Evolutionary conservation across 805 yeast species (phyloP).

Genomic region (Metschnikowia colocasiae): DNA sequence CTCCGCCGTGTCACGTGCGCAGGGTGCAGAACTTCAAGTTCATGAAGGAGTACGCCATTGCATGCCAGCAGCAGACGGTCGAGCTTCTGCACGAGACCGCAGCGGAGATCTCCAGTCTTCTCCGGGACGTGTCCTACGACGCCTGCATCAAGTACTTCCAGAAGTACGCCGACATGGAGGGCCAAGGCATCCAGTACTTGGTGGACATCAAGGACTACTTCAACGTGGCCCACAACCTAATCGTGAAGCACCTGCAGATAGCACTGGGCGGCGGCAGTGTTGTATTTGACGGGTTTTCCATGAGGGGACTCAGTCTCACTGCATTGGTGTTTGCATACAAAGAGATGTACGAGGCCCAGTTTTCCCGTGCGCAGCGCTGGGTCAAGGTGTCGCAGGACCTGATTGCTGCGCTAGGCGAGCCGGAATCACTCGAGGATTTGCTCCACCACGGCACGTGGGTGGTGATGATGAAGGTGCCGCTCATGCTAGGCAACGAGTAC

Average conservation of each 20-base stretch:
- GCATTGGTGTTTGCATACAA: slow-evolving; percentile 11
- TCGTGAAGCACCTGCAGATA: slow-evolving; percentile 5
- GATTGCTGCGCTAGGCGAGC: slow-evolving; percentile 8
- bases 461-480: slow-evolving; percentile 10
- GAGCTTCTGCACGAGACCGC: slow-evolving; percentile 6
- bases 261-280: slow-evolving; percentile 3
- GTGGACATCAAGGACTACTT: slow-evolving; percentile 13
- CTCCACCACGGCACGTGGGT: slow-evolving; percentile 13
- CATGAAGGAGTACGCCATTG: slow-evolving; percentile 7
- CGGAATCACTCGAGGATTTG: slow-evolving; percentile 11
- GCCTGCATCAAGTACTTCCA: slow-evolving; percentile 6
- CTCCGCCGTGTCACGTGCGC: slow-evolving; percentile 8
- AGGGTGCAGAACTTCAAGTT: slow-evolving; percentile 10
- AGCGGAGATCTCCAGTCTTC: slow-evolving; percentile 2
- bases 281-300: slow-evolving; percentile 6
- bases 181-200: slow-evolving; percentile 12
- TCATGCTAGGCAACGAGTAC: slow-evolving; percentile 5
- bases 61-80: slow-evolving; percentile 6
- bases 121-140: slow-evolving; percentile 5
- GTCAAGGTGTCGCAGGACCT: slow-evolving; percentile 7
- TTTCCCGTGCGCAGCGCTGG: slow-evolving; percentile 7
- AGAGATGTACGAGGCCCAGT: slow-evolving; percentile 7
- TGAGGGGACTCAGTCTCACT: slow-evolving; percentile 9
- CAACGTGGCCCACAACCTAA: slow-evolving; percentile 11
- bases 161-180: slow-evolving; percentile 9